These are phyloP conservation scores for Fusarium sp. DNA, from an alignment of 2,329 filamentous ascomycete species.

Conservation along the genomic window DNA sequence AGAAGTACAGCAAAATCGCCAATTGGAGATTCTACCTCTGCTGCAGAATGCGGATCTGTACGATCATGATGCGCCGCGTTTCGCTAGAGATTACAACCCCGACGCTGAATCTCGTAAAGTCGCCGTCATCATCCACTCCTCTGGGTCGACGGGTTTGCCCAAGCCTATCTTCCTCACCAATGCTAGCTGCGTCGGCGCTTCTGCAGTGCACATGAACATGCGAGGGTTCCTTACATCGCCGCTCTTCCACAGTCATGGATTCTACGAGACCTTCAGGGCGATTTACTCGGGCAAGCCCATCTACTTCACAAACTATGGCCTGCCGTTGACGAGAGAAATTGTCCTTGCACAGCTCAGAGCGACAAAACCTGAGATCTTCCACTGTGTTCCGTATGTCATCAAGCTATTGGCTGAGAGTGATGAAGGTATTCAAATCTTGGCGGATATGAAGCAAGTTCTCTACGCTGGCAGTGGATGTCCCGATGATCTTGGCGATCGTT, in stretches of 20 bases:
- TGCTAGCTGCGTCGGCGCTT: constrained; percentile 62
- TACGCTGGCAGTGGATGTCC: constrained; percentile 71
- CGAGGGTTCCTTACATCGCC: constrained; percentile 67
- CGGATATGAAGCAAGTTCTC: constrained; percentile 64
- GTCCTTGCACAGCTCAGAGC: constrained; percentile 58
- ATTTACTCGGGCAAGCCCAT: constrained; percentile 64
- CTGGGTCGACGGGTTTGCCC: constrained; percentile 70
- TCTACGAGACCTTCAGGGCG: constrained; percentile 66
- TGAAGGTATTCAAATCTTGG: constrained; percentile 63
- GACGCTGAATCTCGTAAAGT: constrained; percentile 35
- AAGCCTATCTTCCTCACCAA: constrained; percentile 73
- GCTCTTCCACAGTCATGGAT: constrained; percentile 70
- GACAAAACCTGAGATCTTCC: constrained; percentile 63
- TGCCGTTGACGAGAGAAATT: constrained; percentile 66
- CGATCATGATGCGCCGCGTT: constrained; percentile 26
- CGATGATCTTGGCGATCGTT: constrained; percentile 67
- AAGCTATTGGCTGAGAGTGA: constrained; percentile 72
- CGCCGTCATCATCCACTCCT: constrained; percentile 51
- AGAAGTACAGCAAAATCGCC: constrained; percentile 29
- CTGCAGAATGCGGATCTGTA: constrained; percentile 19
- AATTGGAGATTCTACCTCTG: constrained; percentile 30
- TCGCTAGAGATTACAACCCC: constrained; percentile 29
- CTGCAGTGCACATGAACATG: constrained; percentile 55
- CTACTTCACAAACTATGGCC: constrained; percentile 65
- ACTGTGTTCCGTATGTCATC: constrained; percentile 73